Conservation (phyloP, 73 alveolate species). For the Paramecium caudatum region DNA sequence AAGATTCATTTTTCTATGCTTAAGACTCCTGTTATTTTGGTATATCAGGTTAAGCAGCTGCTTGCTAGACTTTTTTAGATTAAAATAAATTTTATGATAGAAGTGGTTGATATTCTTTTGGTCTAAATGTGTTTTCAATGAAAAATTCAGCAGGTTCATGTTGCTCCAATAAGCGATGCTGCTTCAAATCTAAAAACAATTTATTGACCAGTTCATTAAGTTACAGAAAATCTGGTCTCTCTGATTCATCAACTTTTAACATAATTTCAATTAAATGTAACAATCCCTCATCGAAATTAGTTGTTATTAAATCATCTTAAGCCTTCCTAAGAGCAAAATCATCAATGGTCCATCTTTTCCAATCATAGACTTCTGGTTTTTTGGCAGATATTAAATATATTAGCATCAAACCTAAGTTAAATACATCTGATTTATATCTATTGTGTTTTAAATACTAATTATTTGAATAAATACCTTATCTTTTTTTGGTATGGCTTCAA, state of each 20-base stretch:
- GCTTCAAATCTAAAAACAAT: background rate
- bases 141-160: slow-evolving; percentile 11
- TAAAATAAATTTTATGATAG: background rate
- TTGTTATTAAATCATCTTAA: slow-evolving; percentile 5
- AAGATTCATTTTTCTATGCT: too few species aligned
- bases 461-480: background rate
- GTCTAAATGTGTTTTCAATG: background rate
- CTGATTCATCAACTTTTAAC: slow-evolving; percentile 20
- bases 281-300: background rate
- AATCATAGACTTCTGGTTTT: slow-evolving; percentile 65
- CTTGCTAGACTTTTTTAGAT: background rate
- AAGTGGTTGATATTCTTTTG: background rate
- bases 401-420: slow-evolving; percentile 17
- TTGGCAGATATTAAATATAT: slow-evolving; percentile 25
- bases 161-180: slow-evolving; percentile 13
- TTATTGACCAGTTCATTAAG: background rate
- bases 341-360: slow-evolving; percentile 53
- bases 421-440: slow-evolving; percentile 65
- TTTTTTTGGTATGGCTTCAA: slow-evolving; percentile 45
- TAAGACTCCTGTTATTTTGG: too few species aligned
- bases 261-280: slow-evolving; percentile 18
- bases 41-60: background rate
- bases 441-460: slow-evolving; percentile 42
- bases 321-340: slow-evolving; percentile 1
- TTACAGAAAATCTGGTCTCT: slow-evolving; percentile 50